These are phyloP conservation scores for Karstenula rhodostoma DNA, from an alignment of 2,329 filamentous ascomycete genomes.

Conservation along the genomic window DNA sequence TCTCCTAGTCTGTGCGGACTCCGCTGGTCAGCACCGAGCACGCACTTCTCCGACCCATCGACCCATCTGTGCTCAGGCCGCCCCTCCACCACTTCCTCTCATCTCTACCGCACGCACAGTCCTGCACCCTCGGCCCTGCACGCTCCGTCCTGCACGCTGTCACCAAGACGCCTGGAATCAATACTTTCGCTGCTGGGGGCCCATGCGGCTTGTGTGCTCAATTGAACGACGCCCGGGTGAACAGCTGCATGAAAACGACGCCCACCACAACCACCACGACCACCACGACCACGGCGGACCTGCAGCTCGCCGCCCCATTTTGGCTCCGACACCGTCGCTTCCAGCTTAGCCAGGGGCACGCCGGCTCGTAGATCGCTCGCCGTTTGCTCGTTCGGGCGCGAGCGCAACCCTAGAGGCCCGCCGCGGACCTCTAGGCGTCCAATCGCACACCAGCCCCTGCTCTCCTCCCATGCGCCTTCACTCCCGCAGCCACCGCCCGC, in stretches of 20 bases:
- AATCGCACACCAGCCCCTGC: constrained; percentile 25
- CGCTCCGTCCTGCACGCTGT: neutral
- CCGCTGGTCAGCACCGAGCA: constrained; percentile 6
- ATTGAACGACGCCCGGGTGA: neutral
- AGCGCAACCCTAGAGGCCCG: constrained; percentile 29
- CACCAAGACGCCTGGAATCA: neutral
- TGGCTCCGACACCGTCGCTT: constrained; percentile 18
- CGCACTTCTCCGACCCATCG: constrained; percentile 3
- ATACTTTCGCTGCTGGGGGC: neutral
- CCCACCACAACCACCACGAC: neutral
- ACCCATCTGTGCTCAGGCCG: constrained; percentile 10
- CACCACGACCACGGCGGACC: neutral
- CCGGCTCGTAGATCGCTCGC: constrained; percentile 26
- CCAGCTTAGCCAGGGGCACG: constrained; percentile 39
- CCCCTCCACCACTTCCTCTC: neutral
- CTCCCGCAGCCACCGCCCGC: constrained; percentile 32
- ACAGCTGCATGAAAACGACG: neutral
- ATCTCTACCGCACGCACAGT: neutral
- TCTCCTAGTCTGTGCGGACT: constrained; percentile 9
- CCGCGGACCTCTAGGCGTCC: constrained; percentile 18
- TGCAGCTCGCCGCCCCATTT: constrained; percentile 1
- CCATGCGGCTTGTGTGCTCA: neutral
- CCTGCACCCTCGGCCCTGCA: neutral
- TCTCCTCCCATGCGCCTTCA: constrained; percentile 29
- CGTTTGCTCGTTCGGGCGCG: constrained; percentile 31